Evolutionary conservation across 257 asterid species (phyloP).

Genomic region (Pogostemon cablin): DNA sequence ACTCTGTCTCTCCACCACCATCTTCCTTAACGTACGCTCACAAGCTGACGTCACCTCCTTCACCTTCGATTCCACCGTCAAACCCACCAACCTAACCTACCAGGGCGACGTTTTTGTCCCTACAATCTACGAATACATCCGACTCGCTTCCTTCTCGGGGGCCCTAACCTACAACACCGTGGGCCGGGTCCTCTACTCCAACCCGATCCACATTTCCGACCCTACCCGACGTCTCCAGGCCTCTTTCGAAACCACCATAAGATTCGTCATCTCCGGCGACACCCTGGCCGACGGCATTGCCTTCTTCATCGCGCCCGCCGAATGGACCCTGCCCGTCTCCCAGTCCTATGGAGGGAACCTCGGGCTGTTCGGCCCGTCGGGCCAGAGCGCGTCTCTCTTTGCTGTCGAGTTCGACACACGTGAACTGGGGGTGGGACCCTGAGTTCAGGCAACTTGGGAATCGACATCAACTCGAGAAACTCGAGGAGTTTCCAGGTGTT

Average conservation of each 20-base stretch:
- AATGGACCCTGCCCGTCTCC: not conserved
- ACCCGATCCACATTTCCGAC: not conserved
- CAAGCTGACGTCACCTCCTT: too few species aligned
- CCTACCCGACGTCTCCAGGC: not conserved
- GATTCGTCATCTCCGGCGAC: not conserved
- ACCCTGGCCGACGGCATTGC: conserved; percentile 17
- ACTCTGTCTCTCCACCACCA: too few species aligned
- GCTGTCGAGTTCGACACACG: conserved; percentile 14
- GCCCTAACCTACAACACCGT: too few species aligned
- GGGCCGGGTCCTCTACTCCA: not conserved
- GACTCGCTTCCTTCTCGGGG: too few species aligned
- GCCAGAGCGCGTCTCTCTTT: not conserved
- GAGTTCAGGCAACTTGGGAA: not conserved
- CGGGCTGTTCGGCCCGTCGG: not conserved
- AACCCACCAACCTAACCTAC: too few species aligned
- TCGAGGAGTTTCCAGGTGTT: not conserved
- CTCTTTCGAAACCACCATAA: not conserved
- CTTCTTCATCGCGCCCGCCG: conserved; percentile 18
- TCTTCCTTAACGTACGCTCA: too few species aligned
- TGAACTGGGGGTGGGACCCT: not conserved
- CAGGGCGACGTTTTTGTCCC: too few species aligned
- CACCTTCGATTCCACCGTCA: too few species aligned
- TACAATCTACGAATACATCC: too few species aligned
- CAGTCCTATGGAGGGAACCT: not conserved
- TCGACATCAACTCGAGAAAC: not conserved